These are phyloP conservation scores for Solanum tarapatanum DNA, from an alignment of 257 asterid species.

Conservation along the genomic window DNA sequence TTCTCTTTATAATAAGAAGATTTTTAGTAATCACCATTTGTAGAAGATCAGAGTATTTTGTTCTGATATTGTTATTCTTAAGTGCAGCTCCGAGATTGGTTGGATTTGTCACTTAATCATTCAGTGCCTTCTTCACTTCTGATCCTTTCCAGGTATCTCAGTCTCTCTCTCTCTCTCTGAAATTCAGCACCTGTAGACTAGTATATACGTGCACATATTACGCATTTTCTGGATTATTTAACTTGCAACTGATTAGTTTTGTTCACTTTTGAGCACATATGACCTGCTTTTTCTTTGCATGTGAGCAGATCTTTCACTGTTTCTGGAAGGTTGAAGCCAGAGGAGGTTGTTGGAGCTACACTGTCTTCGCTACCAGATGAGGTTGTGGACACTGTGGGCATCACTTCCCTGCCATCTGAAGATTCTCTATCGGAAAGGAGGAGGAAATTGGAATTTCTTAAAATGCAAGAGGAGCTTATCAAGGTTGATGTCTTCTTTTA, in stretches of 20 bases:
- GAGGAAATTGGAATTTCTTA: slow-evolving; percentile 79
- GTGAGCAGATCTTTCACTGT: slow-evolving; percentile 62
- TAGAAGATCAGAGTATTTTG: background rate
- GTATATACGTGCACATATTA: background rate
- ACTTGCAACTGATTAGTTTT: background rate
- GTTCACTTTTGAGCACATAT: background rate
- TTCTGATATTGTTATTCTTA: background rate
- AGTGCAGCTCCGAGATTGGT: slow-evolving; percentile 81
- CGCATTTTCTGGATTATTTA: background rate
- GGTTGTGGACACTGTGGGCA: slow-evolving; percentile 80
- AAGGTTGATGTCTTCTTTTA: slow-evolving; percentile 34
- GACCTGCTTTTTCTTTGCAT: slow-evolving; percentile 15
- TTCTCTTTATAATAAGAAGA: background rate
- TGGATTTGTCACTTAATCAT: slow-evolving; percentile 82
- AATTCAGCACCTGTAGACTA: background rate
- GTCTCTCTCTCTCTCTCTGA: background rate
- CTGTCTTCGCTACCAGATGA: slow-evolving; percentile 88
- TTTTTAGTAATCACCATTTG: background rate
- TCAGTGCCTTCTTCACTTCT: slow-evolving; percentile 85
- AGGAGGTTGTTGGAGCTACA: slow-evolving; percentile 80
- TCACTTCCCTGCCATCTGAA: slow-evolving; percentile 75
- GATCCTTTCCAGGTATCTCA: slow-evolving; percentile 67
- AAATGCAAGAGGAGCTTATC: slow-evolving; percentile 88
- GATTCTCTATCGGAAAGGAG: slow-evolving; percentile 84
- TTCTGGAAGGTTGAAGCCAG: slow-evolving; percentile 69